Evolutionary conservation across 208 protist genomes (phyloP).

Genomic region (Porcisia hertigi): DNA sequence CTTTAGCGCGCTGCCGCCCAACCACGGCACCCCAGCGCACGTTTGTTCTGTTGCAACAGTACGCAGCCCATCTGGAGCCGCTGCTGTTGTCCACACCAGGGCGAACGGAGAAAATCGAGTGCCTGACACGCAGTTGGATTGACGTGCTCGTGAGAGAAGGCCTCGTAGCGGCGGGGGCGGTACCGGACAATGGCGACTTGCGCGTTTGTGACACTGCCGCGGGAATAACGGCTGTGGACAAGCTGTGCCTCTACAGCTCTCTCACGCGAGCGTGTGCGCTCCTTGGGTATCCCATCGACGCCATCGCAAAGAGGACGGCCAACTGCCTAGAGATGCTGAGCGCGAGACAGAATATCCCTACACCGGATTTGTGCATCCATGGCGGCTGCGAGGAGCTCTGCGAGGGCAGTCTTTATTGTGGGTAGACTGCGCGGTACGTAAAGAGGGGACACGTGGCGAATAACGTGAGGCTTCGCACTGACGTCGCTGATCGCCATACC

Average conservation of each 20-base stretch:
- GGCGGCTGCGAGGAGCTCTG: slow-evolving; percentile 30
- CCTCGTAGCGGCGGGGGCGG: neutral
- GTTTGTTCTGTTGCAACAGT: slow-evolving; percentile 24
- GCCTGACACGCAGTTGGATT: slow-evolving; percentile 25
- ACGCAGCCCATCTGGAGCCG: slow-evolving; percentile 23
- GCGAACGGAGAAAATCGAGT: neutral
- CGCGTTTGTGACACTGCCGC: slow-evolving; percentile 1
- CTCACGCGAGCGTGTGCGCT: slow-evolving; percentile 14
- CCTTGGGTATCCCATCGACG: neutral
- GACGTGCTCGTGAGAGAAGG: slow-evolving; percentile 8
- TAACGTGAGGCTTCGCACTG: neutral
- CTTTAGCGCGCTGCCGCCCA: slow-evolving; percentile 14
- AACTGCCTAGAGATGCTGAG: slow-evolving; percentile 13
- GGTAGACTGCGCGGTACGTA: neutral
- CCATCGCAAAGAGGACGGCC: neutral
- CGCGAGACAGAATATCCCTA: slow-evolving; percentile 5
- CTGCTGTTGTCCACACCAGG: slow-evolving; percentile 9
- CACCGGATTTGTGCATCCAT: slow-evolving; percentile 16
- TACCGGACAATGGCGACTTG: neutral
- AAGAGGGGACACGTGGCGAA: neutral
- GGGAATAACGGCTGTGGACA: slow-evolving; percentile 9
- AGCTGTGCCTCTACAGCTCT: slow-evolving; percentile 23
- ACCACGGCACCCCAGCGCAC: slow-evolving; percentile 1
- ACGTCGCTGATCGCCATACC: neutral
- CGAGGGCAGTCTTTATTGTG: neutral